Percentiles rank a stretch among this genome's conserved stretches.
These are phyloP conservation scores for Xerocomellus chrysenteron DNA, from an alignment of 768 basidiomycete species.

Conservation along the genomic window DNA sequence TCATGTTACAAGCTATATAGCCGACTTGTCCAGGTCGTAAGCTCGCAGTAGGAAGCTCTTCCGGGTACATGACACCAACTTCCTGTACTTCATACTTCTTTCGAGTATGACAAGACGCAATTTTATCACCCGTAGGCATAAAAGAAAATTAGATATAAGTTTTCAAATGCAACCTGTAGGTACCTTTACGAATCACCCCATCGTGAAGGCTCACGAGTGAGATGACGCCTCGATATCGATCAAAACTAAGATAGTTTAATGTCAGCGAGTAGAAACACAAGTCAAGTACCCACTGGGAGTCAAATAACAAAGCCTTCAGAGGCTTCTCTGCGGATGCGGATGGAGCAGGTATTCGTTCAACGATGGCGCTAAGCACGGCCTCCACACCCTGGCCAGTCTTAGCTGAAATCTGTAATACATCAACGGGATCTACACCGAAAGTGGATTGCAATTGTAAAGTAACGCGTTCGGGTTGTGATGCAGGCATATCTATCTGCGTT, in stretches of 20 bases:
- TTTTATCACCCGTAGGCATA: constrained; percentile 71
- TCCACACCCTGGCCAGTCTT: constrained; percentile 89
- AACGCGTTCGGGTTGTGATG: constrained; percentile 79
- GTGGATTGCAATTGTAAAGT: constrained; percentile 78
- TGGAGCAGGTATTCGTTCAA: constrained; percentile 85
- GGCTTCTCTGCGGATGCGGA: constrained; percentile 48
- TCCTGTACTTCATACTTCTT: constrained; percentile 90
- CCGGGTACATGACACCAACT: constrained; percentile 86
- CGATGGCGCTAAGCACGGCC: constrained; percentile 71
- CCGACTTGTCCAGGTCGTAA: constrained; percentile 82
- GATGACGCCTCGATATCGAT: constrained; percentile 94
- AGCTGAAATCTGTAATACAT: constrained; percentile 82
- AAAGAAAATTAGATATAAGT: background rate
- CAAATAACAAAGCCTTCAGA: constrained; percentile 87
- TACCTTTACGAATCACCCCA: constrained; percentile 82
- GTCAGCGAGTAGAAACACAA: background rate
- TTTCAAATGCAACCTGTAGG: background rate
- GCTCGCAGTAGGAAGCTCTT: constrained; percentile 70
- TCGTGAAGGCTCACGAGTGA: constrained; percentile 81
- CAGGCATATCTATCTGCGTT: constrained; percentile 84
- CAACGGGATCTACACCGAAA: constrained; percentile 73
- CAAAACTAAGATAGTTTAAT: constrained; percentile 59
- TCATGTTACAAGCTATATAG: constrained; percentile 95
- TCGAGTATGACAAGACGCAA: constrained; percentile 78
- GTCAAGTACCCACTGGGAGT: constrained; percentile 70